Base-by-base conservation (phyloP, 2,329 filamentous ascomycete species). In the Aspergillus chevalieri region DNA sequence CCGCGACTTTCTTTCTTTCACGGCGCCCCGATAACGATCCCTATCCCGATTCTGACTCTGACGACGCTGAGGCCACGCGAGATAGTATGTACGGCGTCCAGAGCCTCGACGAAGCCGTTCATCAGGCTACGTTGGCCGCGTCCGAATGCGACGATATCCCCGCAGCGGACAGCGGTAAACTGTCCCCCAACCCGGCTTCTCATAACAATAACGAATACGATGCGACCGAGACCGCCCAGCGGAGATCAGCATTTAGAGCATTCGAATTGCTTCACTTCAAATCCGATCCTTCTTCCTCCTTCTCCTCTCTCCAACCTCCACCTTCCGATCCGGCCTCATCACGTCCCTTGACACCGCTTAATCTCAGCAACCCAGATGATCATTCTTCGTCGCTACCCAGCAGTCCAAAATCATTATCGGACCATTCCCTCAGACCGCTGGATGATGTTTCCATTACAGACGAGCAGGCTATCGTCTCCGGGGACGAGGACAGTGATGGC, bases 1-100 rank as follows among this genome's bases (percentile, higher is more conserved):
- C 79, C 39, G 78, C 78, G 46, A 78, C 78, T 46, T 84, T 83
- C 72, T 83, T 84, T 64, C 69, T 85, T 53, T 72, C 76, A 52
- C 79, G 76, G 55, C 78, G 77, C 58, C 69, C 73, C 50, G 74
- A 78, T 47, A 65, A 77, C 57, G 72, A 78, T 30, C 42, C 45
- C 21, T n/a, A 24, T 52, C 63, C 65, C 22, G 49, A 55, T 30
- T 28, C 48, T 36, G 66, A 65, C 22, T 57, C 59, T 15, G 57
- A 59, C 30, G 55, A 65, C n/a, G 50, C 58, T 9, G 63, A 61
- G 4, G 60, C 61, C 12, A 56, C 59, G 17, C 60, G 57, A 41
- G 74, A 78, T 33, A 78, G 72, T 58, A 74, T 72, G 41, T 82
- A 77, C 60, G 80, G 80, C 3, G 78, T 83, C 2, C 75, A 80